Evolutionary conservation across 306 rosid genomes (phyloP).

Genomic region (Malus domestica): ASM211411v1 NC_041803.1:47592001-47592500

Average conservation of each 20-base stretch:
- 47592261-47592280: background rate
- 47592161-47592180: slow-evolving; percentile 1
- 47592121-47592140: slow-evolving; percentile 6
- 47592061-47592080: slow-evolving; percentile 5
- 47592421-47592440: background rate
- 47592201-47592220: background rate
- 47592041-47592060: slow-evolving; percentile 23
- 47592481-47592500: background rate
- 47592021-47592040: slow-evolving; percentile 30
- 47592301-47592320: slow-evolving; percentile 16
- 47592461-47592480: background rate
- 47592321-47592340: slow-evolving; percentile 23
- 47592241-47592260: background rate
- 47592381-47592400: background rate
- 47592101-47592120: slow-evolving; percentile 26
- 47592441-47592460: background rate
- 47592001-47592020: slow-evolving; percentile 16
- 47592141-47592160: background rate
- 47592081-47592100: slow-evolving; percentile 23
- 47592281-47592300: background rate
- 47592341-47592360: slow-evolving; percentile 23
- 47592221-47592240: background rate
- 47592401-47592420: background rate
- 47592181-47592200: slow-evolving; percentile 21
- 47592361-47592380: background rate